These are phyloP conservation scores for Puccinia polysora DNA, from an alignment of 1,284 basidiomycete species.

Conservation along the genomic window DNA sequence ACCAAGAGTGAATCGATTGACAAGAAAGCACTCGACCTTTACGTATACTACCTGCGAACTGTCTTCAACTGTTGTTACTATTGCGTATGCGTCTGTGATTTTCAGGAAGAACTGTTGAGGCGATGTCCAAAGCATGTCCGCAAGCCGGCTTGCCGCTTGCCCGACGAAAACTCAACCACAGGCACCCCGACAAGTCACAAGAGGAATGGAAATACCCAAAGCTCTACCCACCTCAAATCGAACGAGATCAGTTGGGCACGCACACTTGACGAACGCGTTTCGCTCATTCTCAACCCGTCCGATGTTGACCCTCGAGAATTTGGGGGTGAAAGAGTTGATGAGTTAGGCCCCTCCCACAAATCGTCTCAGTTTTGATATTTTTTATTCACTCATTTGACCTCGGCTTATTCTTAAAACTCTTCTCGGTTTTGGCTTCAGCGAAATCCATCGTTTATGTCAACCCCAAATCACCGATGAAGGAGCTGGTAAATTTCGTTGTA, in stretches of 20 bases:
- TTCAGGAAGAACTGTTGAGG: conserved; percentile 84
- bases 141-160: conserved; percentile 46
- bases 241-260: conserved; percentile 74
- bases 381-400: not conserved
- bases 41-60: conserved; percentile 73
- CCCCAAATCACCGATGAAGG: conserved; percentile 85
- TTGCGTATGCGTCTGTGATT: conserved; percentile 82
- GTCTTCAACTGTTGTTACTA: conserved; percentile 91
- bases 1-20: conserved; percentile 6
- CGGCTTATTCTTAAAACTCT: conserved; percentile 25
- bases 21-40: conserved; percentile 72
- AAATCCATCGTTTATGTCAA: conserved; percentile 70
- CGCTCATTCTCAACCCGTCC: conserved; percentile 67
- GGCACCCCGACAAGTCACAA: conserved; percentile 58
- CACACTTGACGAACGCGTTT: conserved; percentile 75
- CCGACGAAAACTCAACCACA: conserved; percentile 53
- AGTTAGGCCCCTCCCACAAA: too few species aligned
- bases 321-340: conserved; percentile 79
- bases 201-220: conserved; percentile 55
- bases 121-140: conserved; percentile 87
- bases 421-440: conserved; percentile 57
- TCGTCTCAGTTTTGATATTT: too few species aligned
- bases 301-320: conserved; percentile 76
- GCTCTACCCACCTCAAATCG: not conserved
- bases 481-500: conserved; percentile 89